These are phyloP conservation scores for Aspergillus nidulans DNA, from an alignment of 495 filamentous ascomycete genomes.

Conservation along the genomic window DNA sequence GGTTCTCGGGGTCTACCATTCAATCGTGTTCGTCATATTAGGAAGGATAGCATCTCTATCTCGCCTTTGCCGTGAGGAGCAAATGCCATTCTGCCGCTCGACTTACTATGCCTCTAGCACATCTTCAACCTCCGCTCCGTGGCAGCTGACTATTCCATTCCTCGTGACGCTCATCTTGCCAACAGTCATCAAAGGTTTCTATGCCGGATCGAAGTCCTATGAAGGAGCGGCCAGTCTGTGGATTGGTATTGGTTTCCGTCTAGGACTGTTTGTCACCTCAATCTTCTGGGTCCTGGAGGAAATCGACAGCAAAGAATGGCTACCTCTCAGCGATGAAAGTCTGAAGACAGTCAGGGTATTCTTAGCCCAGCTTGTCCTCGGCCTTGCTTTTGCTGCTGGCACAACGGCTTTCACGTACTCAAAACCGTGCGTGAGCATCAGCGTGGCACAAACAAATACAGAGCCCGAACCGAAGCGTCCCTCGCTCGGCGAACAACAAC, in stretches of 20 bases:
- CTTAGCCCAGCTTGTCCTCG: slow-evolving; percentile 71
- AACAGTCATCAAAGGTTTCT: slow-evolving; percentile 71
- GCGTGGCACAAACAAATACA: slow-evolving; percentile 27
- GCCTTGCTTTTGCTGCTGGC: slow-evolving; percentile 60
- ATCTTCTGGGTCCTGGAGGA: slow-evolving; percentile 88
- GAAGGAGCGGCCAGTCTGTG: slow-evolving; percentile 77
- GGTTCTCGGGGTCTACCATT: slow-evolving; percentile 74
- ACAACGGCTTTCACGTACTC: slow-evolving; percentile 69
- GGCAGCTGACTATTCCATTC: slow-evolving; percentile 83
- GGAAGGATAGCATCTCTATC: slow-evolving; percentile 82
- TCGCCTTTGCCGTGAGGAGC: slow-evolving; percentile 92
- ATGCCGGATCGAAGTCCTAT: slow-evolving; percentile 71
- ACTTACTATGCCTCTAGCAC: slow-evolving; percentile 92
- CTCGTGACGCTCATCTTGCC: slow-evolving; percentile 69
- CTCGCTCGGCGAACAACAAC: slow-evolving; percentile 31
- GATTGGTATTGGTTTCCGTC: slow-evolving; percentile 76
- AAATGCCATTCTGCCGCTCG: slow-evolving; percentile 93
- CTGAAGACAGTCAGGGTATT: slow-evolving; percentile 71
- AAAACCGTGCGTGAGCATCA: slow-evolving; percentile 68
- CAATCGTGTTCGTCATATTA: slow-evolving; percentile 75
- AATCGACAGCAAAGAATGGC: slow-evolving; percentile 85
- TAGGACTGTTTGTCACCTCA: slow-evolving; percentile 69
- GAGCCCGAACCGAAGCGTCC: slow-evolving; percentile 24
- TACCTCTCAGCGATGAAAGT: slow-evolving; percentile 54
- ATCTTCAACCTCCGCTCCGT: slow-evolving; percentile 87